Conservation (phyloP, 371 early-diverging fungal species). For the Apophysomyces variabilis region DNA sequence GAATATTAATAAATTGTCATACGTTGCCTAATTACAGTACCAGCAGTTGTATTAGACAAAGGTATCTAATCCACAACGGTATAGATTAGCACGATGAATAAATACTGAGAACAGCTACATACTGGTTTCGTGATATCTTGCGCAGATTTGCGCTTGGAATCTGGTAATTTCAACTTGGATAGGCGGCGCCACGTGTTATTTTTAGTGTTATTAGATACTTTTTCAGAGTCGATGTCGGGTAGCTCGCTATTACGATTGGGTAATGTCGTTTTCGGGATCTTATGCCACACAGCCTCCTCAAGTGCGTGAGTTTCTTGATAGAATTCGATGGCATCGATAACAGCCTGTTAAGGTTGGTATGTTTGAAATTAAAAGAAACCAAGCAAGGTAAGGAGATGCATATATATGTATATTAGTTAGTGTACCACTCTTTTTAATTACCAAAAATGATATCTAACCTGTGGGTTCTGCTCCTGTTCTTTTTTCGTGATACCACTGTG, state of each 20-base stretch:
- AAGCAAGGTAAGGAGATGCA: conserved; percentile 2
- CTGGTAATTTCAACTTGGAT: conserved; percentile 13
- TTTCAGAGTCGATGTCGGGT: conserved; percentile 6
- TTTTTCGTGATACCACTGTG: conserved; percentile 92
- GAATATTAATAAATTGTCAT: neutral
- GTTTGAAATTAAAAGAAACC: neutral
- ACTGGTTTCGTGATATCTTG: conserved; percentile 6
- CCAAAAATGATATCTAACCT: conserved; percentile 37
- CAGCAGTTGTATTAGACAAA: neutral
- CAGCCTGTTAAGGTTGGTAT: conserved; percentile 54
- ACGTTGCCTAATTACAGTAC: neutral
- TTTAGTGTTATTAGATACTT: neutral
- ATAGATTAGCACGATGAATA: neutral
- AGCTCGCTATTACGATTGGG: neutral
- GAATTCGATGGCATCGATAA: conserved; percentile 93
- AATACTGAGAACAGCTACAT: neutral
- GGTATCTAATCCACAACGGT: neutral
- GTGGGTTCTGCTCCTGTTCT: conserved; percentile 93
- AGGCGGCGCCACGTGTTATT: conserved; percentile 14
- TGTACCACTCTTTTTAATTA: conserved; percentile 49
- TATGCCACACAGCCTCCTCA: conserved; percentile 80
- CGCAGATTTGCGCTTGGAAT: neutral
- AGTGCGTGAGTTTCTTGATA: conserved; percentile 59
- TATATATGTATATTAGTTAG: neutral
- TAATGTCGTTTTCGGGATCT: conserved; percentile 64